These are phyloP conservation scores for Alternaria conjuncta DNA, from an alignment of 2,329 filamentous ascomycete species.

Conservation along the genomic window DNA sequence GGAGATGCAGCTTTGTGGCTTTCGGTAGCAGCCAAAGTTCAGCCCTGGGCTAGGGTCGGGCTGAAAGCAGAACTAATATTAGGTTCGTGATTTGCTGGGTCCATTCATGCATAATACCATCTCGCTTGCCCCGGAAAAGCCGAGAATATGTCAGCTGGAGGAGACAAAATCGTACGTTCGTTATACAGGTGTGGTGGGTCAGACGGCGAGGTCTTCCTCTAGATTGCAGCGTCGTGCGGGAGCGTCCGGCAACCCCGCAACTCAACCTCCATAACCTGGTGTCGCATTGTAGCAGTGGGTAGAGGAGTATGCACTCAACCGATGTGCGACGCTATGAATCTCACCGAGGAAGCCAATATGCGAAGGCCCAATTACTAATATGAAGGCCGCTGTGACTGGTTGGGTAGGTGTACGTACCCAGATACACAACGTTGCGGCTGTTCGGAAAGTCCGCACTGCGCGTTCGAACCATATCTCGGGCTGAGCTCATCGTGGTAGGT, in stretches of 20 bases:
- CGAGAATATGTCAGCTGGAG: conserved; percentile 17
- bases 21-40: conserved; percentile 9
- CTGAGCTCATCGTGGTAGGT: not conserved
- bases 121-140: conserved; percentile 4
- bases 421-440: not conserved
- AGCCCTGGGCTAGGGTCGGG: conserved; percentile 14
- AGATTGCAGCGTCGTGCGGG: not conserved
- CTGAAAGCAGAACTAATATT: conserved; percentile 26
- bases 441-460: not conserved
- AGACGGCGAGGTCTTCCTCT: conserved; percentile 10
- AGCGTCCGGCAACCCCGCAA: conserved; percentile 6
- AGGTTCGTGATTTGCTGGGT: conserved; percentile 16
- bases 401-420: not conserved
- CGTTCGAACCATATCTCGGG: not conserved
- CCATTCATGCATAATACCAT: conserved; percentile 19
- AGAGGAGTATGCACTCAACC: not conserved
- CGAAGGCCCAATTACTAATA: not conserved
- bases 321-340: not conserved
- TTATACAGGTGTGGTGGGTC: conserved; percentile 1
- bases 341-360: not conserved
- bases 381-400: not conserved
- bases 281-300: not conserved
- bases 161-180: not conserved
- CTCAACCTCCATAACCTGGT: not conserved
- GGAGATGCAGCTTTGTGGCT: not conserved